Percentiles rank a stretch among this genome's conserved stretches.
phyloP scores from a whole-genome alignment of 768 basidiomycete species.

The Rhodotorula sphaerocarpa region DNA sequence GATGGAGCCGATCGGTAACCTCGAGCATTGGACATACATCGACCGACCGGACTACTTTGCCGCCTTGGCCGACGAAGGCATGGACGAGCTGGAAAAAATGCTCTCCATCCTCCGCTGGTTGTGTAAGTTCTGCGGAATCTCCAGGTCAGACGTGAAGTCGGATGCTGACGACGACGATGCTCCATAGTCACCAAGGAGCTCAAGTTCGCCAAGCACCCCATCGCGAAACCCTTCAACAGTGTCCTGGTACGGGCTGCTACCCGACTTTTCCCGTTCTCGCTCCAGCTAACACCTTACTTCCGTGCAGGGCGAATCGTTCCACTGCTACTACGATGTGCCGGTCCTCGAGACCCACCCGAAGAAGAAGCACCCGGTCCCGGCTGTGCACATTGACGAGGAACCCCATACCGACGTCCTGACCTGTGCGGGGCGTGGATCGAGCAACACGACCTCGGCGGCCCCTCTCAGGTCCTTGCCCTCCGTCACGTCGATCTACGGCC shows the following conservation, averaged over 20 bases:
- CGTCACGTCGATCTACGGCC: conserved; percentile 1
- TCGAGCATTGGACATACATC: conserved; percentile 36
- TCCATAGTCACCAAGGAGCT: conserved; percentile 30
- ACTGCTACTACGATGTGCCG: conserved; percentile 44
- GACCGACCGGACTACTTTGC: conserved; percentile 38
- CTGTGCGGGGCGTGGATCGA: conserved; percentile 16
- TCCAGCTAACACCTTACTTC: too few species aligned
- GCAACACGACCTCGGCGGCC: conserved; percentile 6
- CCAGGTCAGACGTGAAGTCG: background rate
- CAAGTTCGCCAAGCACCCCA: conserved; percentile 49
- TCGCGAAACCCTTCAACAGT: conserved; percentile 53
- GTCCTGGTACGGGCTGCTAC: conserved; percentile 11
- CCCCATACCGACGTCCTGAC: conserved; percentile 22
- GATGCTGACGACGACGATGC: background rate
- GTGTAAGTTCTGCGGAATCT: background rate
- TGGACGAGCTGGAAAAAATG: conserved; percentile 67
- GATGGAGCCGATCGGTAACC: conserved; percentile 34
- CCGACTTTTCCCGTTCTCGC: too few species aligned
- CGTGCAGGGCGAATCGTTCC: conserved; percentile 45
- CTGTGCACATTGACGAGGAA: conserved; percentile 42
- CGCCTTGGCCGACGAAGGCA: conserved; percentile 31
- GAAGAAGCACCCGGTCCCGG: conserved; percentile 39
- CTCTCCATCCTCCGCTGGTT: conserved; percentile 64
- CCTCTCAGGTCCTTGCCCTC: conserved; percentile 9
- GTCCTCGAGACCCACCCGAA: conserved; percentile 41